Conservation (phyloP, 2,329 filamentous ascomycete species). For the Phyllosticta citribraziliensis region DNA sequence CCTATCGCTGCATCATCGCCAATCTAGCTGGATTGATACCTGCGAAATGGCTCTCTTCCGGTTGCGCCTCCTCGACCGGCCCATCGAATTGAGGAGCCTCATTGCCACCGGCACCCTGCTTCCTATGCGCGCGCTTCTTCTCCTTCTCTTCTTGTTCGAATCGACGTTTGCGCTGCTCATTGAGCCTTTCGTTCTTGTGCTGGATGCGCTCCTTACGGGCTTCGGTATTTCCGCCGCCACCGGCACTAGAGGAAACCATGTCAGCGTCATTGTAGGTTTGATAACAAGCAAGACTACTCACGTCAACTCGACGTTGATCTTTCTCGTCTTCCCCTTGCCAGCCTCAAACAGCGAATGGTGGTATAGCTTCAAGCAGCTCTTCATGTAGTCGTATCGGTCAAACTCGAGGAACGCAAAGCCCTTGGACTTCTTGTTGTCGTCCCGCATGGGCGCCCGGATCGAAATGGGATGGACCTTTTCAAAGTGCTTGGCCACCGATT, state of each 20-base stretch:
- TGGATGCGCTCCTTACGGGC: slow-evolving; percentile 66
- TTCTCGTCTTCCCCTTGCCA: slow-evolving; percentile 50
- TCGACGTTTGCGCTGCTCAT: slow-evolving; percentile 52
- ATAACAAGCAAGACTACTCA: slow-evolving; percentile 34
- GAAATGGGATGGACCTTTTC: slow-evolving; percentile 59
- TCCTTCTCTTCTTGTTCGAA: slow-evolving; percentile 39
- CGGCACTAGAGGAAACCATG: slow-evolving; percentile 47
- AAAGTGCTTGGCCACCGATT: slow-evolving; percentile 66
- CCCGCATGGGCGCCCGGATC: slow-evolving; percentile 46
- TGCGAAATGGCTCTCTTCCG: slow-evolving; percentile 9
- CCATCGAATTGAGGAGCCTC: slow-evolving; percentile 16
- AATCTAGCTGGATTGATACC: slow-evolving; percentile 30
- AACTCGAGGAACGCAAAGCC: slow-evolving; percentile 64
- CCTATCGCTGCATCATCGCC: slow-evolving; percentile 22
- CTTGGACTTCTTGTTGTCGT: slow-evolving; percentile 27
- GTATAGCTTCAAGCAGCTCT: slow-evolving; percentile 82
- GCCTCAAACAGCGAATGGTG: slow-evolving; percentile 73
- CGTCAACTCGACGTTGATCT: slow-evolving; percentile 90
- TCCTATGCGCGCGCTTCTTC: slow-evolving; percentile 34
- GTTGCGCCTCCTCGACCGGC: slow-evolving; percentile 5
- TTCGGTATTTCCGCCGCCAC: slow-evolving; percentile 75
- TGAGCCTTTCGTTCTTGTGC: slow-evolving; percentile 76
- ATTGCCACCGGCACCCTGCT: slow-evolving; percentile 18
- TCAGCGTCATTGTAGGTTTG: not conserved
- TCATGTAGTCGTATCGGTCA: slow-evolving; percentile 75